Percentiles rank a stretch among this genome's conserved stretches.
phyloP scores from a whole-genome alignment of 2,329 filamentous ascomycete genomes.

The Pyricularia sp. region DNA sequence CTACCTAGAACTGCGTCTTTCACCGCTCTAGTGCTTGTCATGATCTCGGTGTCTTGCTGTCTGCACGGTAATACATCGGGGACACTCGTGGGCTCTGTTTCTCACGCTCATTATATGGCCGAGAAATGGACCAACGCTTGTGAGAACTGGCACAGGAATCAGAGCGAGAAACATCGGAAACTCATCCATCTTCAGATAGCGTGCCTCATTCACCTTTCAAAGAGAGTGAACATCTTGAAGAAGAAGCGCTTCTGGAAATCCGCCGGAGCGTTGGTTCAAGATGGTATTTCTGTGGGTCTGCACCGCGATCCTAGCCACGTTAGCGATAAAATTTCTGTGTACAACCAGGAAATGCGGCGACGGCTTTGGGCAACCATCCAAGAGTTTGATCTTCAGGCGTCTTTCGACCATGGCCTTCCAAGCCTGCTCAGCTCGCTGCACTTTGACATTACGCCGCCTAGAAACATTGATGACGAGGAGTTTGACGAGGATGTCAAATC shows the following conservation, averaged over 20 bases:
- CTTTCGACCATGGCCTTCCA: constrained; percentile 50
- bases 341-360: constrained; percentile 53
- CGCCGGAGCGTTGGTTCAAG: constrained; percentile 44
- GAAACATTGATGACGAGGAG: constrained; percentile 44
- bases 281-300: constrained; percentile 48
- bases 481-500: constrained; percentile 38
- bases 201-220: constrained; percentile 50
- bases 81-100: constrained; percentile 49
- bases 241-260: constrained; percentile 56
- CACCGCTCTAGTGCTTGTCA: constrained; percentile 48
- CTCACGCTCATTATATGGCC: constrained; percentile 43
- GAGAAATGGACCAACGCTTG: constrained; percentile 47
- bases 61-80: constrained; percentile 41
- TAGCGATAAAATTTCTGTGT: constrained; percentile 44
- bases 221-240: constrained; percentile 51
- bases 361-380: constrained; percentile 53
- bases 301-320: constrained; percentile 50
- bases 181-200: constrained; percentile 53
- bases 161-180: constrained; percentile 52
- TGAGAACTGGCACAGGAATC: constrained; percentile 42
- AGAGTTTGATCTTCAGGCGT: constrained; percentile 53
- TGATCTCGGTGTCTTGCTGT: constrained; percentile 50
- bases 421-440: constrained; percentile 48
- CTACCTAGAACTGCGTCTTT: constrained; percentile 40
- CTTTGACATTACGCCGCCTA: constrained; percentile 44